Base-by-base conservation (phyloP, 805 yeast genomes). In the Suhomyces canberraensis region DNA sequence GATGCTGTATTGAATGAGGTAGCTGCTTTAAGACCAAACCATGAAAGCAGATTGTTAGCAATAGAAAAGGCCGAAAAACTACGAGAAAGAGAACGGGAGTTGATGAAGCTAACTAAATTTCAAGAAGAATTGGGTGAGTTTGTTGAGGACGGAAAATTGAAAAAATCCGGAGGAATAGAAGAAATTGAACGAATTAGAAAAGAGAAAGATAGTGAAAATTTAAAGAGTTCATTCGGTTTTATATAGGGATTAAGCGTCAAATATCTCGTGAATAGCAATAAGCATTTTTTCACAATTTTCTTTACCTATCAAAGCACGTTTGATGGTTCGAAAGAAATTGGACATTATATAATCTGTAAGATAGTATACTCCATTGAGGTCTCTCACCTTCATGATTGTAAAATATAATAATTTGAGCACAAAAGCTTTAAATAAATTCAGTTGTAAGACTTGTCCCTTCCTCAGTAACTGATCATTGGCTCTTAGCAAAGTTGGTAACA, bases 121-220 rank as follows among this genome's bases (percentile, higher is more conserved):
- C 86, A 84, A 54, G 89, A 84, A 41, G 98, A 91, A 54, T 64
- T 91, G 5, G 93, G 81, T 2, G 83, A 77, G 15, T 91, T 88
- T 68, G 96, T 91, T 6, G 90, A 73, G 5, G 91, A 81, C 29
- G 73, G 77, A 19, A 84, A 74, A 52, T 68, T 91, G 40, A 86
- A 85, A 52, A 83, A 78, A 45, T 76, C 89, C 14, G 97, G 97
- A 4, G 97, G 98, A 1, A 75, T 89, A 15, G 95, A 85, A 43
- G 97, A 88, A 50, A 66, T 86, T 15, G 98, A 91, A 48, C 69
- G 86, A 41, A 47, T 70, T 33, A 69, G 96, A 40, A 71, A 68
- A 47, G 63, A 72, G 42, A 81, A 85, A 45, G 95, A 88, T 59
- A 78, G 73, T 37, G 81, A 81, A 47, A 84, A 84, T 49, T 62